Evolutionary conservation across 1,284 basidiomycete species (phyloP).

Genomic region (Rhodotorula sp.): DNA sequence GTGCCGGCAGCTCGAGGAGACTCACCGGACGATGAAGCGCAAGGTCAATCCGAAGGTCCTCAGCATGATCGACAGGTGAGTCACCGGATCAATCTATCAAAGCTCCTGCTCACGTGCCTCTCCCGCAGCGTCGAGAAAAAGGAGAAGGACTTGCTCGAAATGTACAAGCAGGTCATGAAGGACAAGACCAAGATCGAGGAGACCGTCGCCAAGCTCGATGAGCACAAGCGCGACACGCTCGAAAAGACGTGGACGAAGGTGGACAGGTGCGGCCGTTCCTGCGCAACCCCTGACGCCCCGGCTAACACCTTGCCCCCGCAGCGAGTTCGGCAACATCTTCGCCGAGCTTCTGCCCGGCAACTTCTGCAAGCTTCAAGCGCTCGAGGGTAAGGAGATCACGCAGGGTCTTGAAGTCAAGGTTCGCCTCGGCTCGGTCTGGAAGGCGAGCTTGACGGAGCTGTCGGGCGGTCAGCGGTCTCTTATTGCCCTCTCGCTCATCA

Average conservation of each 20-base stretch:
- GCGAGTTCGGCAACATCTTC: constrained; percentile 96
- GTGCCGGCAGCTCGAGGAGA: constrained; percentile 72
- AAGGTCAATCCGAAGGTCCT: constrained; percentile 95
- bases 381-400: constrained; percentile 88
- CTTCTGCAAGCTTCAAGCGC: constrained; percentile 90
- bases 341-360: constrained; percentile 94
- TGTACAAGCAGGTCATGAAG: constrained; percentile 81
- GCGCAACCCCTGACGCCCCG: neutral
- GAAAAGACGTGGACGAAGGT: constrained; percentile 96
- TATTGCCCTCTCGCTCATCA: constrained; percentile 94
- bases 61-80: constrained; percentile 90
- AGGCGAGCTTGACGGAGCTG: constrained; percentile 92
- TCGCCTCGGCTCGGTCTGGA: constrained; percentile 90
- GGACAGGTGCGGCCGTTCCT: constrained; percentile 61
- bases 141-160: constrained; percentile 80
- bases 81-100: constrained; percentile 4
- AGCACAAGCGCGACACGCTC: constrained; percentile 89
- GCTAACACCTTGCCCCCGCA: constrained; percentile 46
- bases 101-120: neutral
- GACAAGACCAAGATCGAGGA: constrained; percentile 96
- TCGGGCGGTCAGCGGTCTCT: constrained; percentile 97
- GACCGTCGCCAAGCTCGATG: constrained; percentile 88
- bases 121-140: constrained; percentile 83
- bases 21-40: constrained; percentile 85
- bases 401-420: constrained; percentile 98